Conservation (phyloP, 768 basidiomycete species). For the Suillus spraguei region DNA sequence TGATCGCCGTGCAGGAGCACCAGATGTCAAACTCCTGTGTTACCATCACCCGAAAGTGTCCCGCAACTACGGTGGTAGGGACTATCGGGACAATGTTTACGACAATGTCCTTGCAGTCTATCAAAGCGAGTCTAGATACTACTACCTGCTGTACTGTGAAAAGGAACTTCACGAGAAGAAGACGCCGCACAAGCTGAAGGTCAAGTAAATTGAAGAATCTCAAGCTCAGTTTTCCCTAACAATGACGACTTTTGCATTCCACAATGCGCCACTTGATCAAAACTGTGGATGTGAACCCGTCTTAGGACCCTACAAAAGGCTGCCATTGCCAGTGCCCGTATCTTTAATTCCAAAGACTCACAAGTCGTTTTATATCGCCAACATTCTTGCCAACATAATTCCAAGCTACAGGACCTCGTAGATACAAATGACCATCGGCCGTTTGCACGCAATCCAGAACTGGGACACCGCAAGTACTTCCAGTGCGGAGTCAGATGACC, state of each 20-base stretch:
- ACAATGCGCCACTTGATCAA: neutral
- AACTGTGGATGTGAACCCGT: neutral
- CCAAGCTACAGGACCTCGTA: neutral
- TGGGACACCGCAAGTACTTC: neutral
- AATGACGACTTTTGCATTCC: slow-evolving; percentile 19
- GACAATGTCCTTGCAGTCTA: neutral
- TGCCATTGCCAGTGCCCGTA: neutral
- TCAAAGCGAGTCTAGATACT: neutral
- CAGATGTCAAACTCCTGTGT: neutral
- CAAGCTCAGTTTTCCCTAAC: neutral
- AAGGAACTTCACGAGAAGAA: neutral
- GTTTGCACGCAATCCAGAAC: neutral
- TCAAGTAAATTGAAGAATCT: neutral
- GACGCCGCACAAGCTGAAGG: neutral
- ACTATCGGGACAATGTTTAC: neutral
- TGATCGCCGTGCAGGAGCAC: neutral
- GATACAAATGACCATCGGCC: neutral
- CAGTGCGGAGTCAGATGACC: neutral
- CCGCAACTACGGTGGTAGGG: neutral
- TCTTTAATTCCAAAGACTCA: neutral
- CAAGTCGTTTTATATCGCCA: too few relatives aligned
- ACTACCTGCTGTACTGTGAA: neutral
- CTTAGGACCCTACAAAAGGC: neutral
- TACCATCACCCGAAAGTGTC: neutral
- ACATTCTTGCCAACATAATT: neutral